Conservation (phyloP, 805 yeast genomes). For the Debaryomyces prosopidis region DNA sequence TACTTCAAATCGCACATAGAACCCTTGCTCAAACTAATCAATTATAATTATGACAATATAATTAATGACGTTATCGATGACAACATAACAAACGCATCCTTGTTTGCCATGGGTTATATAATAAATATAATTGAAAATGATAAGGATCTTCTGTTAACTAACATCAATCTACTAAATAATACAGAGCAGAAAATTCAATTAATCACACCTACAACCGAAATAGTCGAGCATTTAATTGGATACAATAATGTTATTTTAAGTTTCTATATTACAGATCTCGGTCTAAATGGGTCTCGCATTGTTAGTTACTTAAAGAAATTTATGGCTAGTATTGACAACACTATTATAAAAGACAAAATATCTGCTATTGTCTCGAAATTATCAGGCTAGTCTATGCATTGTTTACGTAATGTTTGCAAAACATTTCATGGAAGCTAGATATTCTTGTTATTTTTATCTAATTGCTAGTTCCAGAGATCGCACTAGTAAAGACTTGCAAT, state of each 20-base stretch:
- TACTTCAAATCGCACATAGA: constrained; percentile 4
- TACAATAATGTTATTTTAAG: constrained; percentile 14
- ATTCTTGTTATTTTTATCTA: no score
- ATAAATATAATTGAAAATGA: constrained; percentile 11
- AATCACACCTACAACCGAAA: constrained; percentile 2
- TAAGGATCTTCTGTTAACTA: not conserved
- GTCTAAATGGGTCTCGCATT: not conserved
- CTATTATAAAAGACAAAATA: not conserved
- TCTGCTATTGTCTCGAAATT: no score
- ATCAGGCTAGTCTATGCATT: no score
- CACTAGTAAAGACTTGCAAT: no score
- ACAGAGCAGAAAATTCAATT: not conserved
- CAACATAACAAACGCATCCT: constrained; percentile 2
- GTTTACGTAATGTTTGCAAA: no score
- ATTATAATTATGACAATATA: constrained; percentile 3
- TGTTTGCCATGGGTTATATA: constrained; percentile 14
- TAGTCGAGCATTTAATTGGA: constrained; percentile 14
- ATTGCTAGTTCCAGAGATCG: no score
- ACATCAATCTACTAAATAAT: not conserved
- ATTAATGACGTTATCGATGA: not conserved
- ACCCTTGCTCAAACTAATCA: constrained; percentile 10
- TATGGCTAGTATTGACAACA: not conserved
- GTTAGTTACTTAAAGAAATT: not conserved
- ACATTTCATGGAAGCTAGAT: no score
- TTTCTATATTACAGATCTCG: not conserved